Percentiles rank a stretch among this genome's conserved stretches.
Evolutionary conservation across 139 green algal genomes (phyloP).

Genomic region (Ettlia oleoabundans): DNA sequence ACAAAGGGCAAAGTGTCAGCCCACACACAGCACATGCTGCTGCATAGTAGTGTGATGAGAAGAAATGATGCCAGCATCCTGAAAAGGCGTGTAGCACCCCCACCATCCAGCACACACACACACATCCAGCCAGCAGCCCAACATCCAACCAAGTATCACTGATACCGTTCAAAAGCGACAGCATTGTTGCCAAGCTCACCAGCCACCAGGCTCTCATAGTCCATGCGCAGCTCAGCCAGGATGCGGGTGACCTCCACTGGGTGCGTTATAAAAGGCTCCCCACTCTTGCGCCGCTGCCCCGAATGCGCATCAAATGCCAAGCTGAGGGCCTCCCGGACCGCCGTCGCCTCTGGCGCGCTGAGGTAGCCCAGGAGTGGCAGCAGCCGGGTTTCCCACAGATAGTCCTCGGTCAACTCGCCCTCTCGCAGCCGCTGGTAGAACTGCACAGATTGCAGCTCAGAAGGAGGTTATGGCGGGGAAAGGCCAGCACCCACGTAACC

Average conservation of each 20-base stretch:
- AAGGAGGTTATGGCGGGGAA: too few relatives aligned
- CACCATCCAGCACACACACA: too few relatives aligned
- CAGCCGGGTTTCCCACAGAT: conserved; percentile 67
- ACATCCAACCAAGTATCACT: background rate
- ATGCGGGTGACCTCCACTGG: conserved; percentile 89
- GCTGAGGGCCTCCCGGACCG: conserved; percentile 61
- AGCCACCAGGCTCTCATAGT: conserved; percentile 75
- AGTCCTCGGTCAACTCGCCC: conserved; percentile 57
- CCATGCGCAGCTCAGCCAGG: conserved; percentile 76
- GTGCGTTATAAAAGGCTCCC: conserved; percentile 93
- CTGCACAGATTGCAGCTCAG: conserved; percentile 27
- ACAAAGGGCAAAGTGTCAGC: too few relatives aligned
- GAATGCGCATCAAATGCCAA: conserved; percentile 79
- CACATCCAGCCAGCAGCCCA: too few relatives aligned
- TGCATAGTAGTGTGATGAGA: background rate
- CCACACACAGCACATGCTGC: background rate
- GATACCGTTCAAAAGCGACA: too few relatives aligned
- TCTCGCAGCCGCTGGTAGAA: conserved; percentile 61
- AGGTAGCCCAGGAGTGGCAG: conserved; percentile 68
- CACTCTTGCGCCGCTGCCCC: conserved; percentile 81
- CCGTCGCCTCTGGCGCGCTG: conserved; percentile 34
- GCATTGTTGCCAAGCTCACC: too few relatives aligned
- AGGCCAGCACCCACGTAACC: too few relatives aligned
- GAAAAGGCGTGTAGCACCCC: too few relatives aligned
- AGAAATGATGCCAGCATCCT: too few relatives aligned